Percentiles rank a stretch among this genome's conserved stretches.
Evolutionary conservation across 176 grass and related monocot species (phyloP).

Genomic region (Triticum aestivum): DNA sequence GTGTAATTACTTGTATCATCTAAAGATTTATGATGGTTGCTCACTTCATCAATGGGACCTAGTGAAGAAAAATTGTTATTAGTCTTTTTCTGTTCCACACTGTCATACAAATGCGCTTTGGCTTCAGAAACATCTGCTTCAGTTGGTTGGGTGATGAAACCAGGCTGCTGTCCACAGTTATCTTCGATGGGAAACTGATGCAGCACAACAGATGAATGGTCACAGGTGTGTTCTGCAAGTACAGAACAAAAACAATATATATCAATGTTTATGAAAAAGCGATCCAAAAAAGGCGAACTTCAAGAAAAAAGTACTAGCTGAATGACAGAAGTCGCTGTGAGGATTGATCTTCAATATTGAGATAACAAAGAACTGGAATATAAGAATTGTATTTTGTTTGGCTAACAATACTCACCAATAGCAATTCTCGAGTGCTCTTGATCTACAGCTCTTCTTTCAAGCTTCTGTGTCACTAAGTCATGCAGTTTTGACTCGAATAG

Average conservation of each 20-base stretch:
- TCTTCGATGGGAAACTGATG: slow-evolving; percentile 9
- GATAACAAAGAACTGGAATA: slow-evolving; percentile 6
- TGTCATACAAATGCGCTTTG: slow-evolving; percentile 25
- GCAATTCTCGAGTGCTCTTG: slow-evolving; percentile 18
- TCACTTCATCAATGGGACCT: slow-evolving; percentile 28
- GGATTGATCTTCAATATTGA: neutral
- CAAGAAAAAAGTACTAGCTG: slow-evolving; percentile 1
- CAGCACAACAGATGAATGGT: slow-evolving; percentile 18
- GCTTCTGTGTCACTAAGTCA: neutral
- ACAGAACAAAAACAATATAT: slow-evolving; percentile 6
- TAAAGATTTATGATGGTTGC: slow-evolving; percentile 10
- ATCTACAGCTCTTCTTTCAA: neutral
- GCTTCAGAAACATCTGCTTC: slow-evolving; percentile 32
- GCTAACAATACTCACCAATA: slow-evolving; percentile 33
- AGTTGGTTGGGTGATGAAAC: slow-evolving; percentile 14
- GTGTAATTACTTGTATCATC: neutral
- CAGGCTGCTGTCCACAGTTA: slow-evolving; percentile 8
- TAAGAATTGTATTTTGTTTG: neutral
- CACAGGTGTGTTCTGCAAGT: slow-evolving; percentile 29
- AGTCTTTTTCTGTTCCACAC: slow-evolving; percentile 26
- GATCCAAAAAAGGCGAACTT: neutral
- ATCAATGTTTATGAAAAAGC: neutral
- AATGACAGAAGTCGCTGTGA: neutral
- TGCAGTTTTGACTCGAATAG: neutral
- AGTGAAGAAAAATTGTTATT: slow-evolving; percentile 18